phyloP scores from a whole-genome alignment of 2,329 filamentous ascomycete species.

The Bipolaris oryzae region DNA sequence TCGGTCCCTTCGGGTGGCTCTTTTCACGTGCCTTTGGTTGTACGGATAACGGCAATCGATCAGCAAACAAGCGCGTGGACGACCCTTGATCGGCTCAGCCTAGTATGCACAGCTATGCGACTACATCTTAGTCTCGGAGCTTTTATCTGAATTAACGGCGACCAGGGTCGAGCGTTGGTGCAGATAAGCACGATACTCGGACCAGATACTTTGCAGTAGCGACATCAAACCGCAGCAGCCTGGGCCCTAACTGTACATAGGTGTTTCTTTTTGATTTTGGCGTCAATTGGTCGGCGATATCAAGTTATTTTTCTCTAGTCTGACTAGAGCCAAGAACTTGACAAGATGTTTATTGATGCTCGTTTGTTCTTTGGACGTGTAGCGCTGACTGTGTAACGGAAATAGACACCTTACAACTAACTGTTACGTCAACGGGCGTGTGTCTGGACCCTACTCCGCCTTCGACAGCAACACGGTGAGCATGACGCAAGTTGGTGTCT shows the following conservation, averaged over 20 bases:
- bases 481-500: constrained; percentile 12
- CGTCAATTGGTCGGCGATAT: background rate
- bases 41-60: background rate
- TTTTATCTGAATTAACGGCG: background rate
- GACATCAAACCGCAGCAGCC: background rate
- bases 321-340: background rate
- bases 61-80: background rate
- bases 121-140: background rate
- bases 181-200: background rate
- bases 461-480: constrained; percentile 5
- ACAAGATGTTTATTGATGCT: background rate
- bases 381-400: background rate
- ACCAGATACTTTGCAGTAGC: background rate
- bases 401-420: background rate
- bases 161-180: background rate
- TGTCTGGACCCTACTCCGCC: background rate
- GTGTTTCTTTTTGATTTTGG: background rate
- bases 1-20: background rate
- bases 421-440: background rate
- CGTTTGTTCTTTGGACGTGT: background rate
- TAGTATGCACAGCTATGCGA: background rate
- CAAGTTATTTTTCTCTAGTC: background rate
- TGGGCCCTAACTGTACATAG: background rate
- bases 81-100: background rate
- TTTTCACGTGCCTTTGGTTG: background rate